These are phyloP conservation scores for Pseudogymnoascus sp. DNA, from an alignment of 2,329 filamentous ascomycete species.

Conservation along the genomic window DNA sequence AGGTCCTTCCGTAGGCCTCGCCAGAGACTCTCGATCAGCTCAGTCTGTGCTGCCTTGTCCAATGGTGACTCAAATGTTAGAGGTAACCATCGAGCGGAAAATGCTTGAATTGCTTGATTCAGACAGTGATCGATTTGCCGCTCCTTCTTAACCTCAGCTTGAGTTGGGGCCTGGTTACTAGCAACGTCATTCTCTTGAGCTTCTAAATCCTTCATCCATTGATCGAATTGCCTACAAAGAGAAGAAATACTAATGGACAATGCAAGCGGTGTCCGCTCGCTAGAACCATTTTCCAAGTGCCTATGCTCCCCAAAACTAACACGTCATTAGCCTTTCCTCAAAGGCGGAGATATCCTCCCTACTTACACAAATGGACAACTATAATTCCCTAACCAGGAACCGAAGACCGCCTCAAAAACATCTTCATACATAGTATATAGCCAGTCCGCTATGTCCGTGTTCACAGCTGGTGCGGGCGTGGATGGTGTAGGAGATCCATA, in stretches of 20 bases:
- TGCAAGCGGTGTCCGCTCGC: constrained; percentile 12
- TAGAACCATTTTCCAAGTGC: not conserved
- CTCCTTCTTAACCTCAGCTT: constrained; percentile 13
- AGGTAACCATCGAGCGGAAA: constrained; percentile 26
- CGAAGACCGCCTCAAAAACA: constrained; percentile 34
- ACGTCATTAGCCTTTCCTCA: not conserved
- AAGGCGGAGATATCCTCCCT: not conserved
- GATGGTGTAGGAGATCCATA: not conserved
- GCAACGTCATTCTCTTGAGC: constrained; percentile 17
- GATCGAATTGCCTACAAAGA: constrained; percentile 25
- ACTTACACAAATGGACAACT: constrained; percentile 37
- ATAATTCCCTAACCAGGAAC: constrained; percentile 36
- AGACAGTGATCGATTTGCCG: constrained; percentile 25
- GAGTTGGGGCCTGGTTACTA: constrained; percentile 6
- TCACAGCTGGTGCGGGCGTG: not conserved
- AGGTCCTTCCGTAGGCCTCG: constrained; percentile 32
- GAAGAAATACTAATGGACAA: not conserved
- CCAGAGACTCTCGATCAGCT: constrained; percentile 28
- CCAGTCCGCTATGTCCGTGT: not conserved
- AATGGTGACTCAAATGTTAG: constrained; percentile 15
- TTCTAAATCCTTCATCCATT: constrained; percentile 28
- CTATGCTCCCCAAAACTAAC: not conserved
- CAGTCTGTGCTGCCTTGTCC: constrained; percentile 11
- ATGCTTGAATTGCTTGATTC: constrained; percentile 22
- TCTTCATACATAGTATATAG: not conserved